A percentile compares a stretch with the other conserved stretches of the same genome.
Conservation (phyloP, 73 alveolate species). For the Paramecium tetraurelia region DNA sequence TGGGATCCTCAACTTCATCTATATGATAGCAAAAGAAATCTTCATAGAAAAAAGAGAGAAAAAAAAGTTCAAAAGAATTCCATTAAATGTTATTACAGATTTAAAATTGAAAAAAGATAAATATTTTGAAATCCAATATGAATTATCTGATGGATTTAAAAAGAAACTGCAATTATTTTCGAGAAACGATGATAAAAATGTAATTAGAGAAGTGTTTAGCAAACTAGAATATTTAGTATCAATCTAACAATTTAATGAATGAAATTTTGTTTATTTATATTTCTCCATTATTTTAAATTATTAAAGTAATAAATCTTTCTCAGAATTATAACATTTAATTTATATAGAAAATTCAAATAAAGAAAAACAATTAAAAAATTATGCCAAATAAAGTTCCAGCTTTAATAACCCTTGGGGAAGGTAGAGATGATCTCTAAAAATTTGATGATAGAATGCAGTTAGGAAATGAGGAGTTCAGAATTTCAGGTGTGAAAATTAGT, state of each 20-base stretch:
- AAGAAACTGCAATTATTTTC: background rate
- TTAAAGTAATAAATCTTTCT: background rate
- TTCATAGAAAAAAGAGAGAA: background rate
- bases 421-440: background rate
- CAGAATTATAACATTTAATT: background rate
- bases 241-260: background rate
- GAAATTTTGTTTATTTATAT: background rate
- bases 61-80: background rate
- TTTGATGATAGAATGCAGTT: background rate
- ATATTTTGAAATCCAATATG: background rate
- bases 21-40: background rate
- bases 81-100: background rate
- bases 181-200: slow-evolving; percentile 11
- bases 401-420: background rate
- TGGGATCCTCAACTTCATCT: background rate
- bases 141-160: background rate
- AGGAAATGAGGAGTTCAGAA: background rate
- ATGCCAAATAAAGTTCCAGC: background rate
- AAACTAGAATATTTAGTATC: slow-evolving; percentile 1
- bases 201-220: background rate
- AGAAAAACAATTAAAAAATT: background rate
- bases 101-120: background rate
- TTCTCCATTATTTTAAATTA: background rate
- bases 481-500: background rate
- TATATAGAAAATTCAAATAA: background rate